These are phyloP conservation scores for Patellifolia procumbens DNA, from an alignment of 179 eudicot genomes.

Conservation along the genomic window DNA sequence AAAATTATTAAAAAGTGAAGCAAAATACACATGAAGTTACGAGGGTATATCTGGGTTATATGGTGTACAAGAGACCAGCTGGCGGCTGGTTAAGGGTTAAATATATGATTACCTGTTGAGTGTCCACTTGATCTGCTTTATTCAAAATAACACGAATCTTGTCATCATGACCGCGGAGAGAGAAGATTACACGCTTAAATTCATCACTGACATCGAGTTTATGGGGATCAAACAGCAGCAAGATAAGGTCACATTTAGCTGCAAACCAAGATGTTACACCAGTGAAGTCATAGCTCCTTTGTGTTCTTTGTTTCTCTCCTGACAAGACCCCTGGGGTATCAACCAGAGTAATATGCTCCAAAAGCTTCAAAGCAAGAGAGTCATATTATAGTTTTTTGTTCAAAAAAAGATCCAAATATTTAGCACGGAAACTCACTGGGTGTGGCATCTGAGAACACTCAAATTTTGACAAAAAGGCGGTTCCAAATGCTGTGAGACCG, in stretches of 20 bases:
- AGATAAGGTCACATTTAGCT: constrained; percentile 85
- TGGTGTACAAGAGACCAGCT: no score
- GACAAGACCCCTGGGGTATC: constrained; percentile 94
- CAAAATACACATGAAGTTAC: no score
- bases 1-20: no score
- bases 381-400: not conserved
- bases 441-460: constrained; percentile 97
- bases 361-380: constrained; percentile 43
- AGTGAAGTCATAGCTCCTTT: constrained; percentile 85
- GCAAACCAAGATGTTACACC: constrained; percentile 97
- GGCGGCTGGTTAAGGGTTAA: not conserved
- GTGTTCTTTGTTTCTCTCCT: constrained; percentile 91
- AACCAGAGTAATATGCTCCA: constrained; percentile 80
- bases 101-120: constrained; percentile 78
- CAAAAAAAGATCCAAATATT: not conserved
- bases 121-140: constrained; percentile 91
- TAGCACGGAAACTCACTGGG: constrained; percentile 44
- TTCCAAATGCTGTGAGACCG: constrained; percentile 79
- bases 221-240: constrained; percentile 91
- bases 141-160: constrained; percentile 88
- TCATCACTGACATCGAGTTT: constrained; percentile 93
- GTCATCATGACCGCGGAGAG: constrained; percentile 85
- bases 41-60: no score
- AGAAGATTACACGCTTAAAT: constrained; percentile 86
- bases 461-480: constrained; percentile 84